Conservation (phyloP, 176 grass and related monocot genomes). For the Microstegium vimineum region DNA sequence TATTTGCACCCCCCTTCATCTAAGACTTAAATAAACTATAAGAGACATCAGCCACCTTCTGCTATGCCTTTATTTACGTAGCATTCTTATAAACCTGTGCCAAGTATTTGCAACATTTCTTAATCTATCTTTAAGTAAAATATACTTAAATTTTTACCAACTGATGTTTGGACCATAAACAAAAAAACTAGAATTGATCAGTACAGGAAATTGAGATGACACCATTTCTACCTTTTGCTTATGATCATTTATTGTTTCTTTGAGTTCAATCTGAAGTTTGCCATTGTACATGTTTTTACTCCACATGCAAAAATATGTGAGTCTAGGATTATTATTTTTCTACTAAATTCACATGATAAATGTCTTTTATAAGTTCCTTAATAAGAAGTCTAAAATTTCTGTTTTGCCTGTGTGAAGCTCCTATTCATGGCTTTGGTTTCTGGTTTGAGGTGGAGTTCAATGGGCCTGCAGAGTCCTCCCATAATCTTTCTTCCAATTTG, state of each 20-base stretch:
- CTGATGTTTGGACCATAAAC: not conserved
- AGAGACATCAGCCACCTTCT: conserved; percentile 4
- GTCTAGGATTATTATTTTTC: not conserved
- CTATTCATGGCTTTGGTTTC: conserved; percentile 90
- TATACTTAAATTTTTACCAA: not conserved
- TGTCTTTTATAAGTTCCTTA: not conserved
- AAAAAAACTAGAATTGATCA: not conserved
- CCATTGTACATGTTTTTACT: not conserved
- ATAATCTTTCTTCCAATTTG: conserved; percentile 26
- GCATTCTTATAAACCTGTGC: not conserved
- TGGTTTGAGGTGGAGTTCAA: conserved; percentile 98
- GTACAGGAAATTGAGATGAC: not conserved
- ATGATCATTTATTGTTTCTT: not conserved
- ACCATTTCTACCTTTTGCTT: not conserved
- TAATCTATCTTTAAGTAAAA: not conserved
- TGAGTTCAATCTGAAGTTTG: not conserved
- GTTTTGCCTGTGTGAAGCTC: conserved; percentile 44
- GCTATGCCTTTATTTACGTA: not conserved
- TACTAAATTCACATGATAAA: not conserved
- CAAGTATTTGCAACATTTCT: not conserved
- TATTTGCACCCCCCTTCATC: not conserved
- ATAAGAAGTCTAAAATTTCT: conserved; percentile 22
- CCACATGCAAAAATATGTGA: not conserved
- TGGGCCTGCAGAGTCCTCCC: conserved; percentile 49
- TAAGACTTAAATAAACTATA: not conserved